These are phyloP conservation scores for Chalciporus sp. DNA, from an alignment of 1,284 basidiomycete species.

Conservation along the genomic window DNA sequence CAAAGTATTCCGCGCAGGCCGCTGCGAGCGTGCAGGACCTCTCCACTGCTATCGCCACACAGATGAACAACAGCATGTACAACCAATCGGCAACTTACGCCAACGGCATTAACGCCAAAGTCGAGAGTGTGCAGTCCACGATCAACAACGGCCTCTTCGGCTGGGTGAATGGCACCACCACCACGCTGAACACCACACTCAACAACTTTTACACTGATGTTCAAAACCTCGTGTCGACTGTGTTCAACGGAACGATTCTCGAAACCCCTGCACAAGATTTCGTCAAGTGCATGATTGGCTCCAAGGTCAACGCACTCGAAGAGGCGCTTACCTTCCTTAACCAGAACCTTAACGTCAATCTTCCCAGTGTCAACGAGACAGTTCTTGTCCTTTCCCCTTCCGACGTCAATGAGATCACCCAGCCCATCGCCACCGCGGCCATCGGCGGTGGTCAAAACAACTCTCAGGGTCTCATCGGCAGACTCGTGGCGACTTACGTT, in stretches of 20 bases:
- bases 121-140: constrained; percentile 67
- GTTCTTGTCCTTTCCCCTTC: constrained; percentile 75
- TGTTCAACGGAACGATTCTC: constrained; percentile 85
- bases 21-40: constrained; percentile 66
- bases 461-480: constrained; percentile 70
- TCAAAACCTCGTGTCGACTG: constrained; percentile 65
- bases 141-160: constrained; percentile 89
- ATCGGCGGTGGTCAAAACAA: constrained; percentile 61
- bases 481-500: constrained; percentile 75
- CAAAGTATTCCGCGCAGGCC: constrained; percentile 62
- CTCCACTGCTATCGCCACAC: constrained; percentile 68
- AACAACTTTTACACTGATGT: constrained; percentile 76
- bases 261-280: constrained; percentile 85
- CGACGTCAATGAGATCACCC: constrained; percentile 73
- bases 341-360: constrained; percentile 79
- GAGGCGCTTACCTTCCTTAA: constrained; percentile 91
- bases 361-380: constrained; percentile 73
- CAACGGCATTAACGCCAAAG: constrained; percentile 69
- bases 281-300: constrained; percentile 85
- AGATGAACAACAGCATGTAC: constrained; percentile 80
- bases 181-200: constrained; percentile 81
- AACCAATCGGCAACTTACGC: constrained; percentile 82
- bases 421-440: constrained; percentile 80
- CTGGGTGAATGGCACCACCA: constrained; percentile 93
- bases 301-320: constrained; percentile 86